phyloP scores from a whole-genome alignment of 179 eudicot genomes.

The Spergularia azorica region DNA sequence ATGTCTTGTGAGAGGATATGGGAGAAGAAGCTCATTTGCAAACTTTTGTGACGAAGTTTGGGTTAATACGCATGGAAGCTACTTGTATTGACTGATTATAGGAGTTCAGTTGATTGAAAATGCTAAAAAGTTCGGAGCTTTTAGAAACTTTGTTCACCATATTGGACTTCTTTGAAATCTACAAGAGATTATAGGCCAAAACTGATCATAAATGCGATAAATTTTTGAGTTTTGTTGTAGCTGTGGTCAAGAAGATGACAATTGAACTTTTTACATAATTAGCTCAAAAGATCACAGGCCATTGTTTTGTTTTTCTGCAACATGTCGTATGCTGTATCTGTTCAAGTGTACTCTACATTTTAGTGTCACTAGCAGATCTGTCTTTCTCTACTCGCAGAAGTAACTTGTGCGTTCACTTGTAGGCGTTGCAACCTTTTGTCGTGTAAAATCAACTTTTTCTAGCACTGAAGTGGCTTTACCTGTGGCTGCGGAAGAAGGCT shows the following conservation, averaged over 20 bases:
- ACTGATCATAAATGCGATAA: no score
- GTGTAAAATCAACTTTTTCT: constrained; percentile 79
- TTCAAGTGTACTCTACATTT: background rate
- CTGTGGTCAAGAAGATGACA: no score
- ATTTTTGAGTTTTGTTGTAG: background rate
- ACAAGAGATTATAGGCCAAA: no score
- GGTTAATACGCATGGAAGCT: background rate
- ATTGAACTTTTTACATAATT: no score
- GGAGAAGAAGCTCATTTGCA: background rate
- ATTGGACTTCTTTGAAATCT: no score
- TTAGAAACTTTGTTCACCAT: no score
- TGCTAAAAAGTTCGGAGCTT: no score
- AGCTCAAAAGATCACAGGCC: background rate
- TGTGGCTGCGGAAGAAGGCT: constrained; percentile 86
- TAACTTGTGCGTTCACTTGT: constrained; percentile 27
- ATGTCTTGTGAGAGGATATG: background rate
- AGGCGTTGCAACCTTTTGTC: constrained; percentile 98
- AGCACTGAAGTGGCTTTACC: constrained; percentile 86
- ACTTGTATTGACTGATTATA: background rate
- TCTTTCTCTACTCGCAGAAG: background rate
- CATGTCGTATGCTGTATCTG: background rate
- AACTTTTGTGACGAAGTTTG: background rate
- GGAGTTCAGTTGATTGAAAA: background rate
- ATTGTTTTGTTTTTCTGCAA: background rate
- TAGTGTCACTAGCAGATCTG: constrained; percentile 5